Conservation (phyloP, 2,329 filamentous ascomycete genomes). For the Exophiala sp. region DNA sequence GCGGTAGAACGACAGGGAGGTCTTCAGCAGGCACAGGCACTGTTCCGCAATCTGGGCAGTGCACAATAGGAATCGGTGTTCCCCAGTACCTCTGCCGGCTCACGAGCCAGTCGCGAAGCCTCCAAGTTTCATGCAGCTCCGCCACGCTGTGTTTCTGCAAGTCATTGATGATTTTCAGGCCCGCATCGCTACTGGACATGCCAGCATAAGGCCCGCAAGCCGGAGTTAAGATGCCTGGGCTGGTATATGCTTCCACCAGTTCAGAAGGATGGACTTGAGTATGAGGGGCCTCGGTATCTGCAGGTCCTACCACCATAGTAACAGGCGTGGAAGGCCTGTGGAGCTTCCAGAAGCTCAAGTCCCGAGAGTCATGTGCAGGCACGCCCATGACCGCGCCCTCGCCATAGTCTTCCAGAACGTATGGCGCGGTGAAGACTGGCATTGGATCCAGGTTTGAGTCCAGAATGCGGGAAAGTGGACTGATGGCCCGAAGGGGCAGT, state of each 20-base stretch:
- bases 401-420: conserved; percentile 78
- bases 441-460: conserved; percentile 50
- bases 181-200: conserved; percentile 58
- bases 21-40: conserved; percentile 72
- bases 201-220: conserved; percentile 61
- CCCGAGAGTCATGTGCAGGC: conserved; percentile 73
- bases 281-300: conserved; percentile 33
- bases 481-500: conserved; percentile 57
- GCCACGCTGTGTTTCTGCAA: conserved; percentile 52
- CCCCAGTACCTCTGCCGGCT: conserved; percentile 93
- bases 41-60: conserved; percentile 69
- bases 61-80: conserved; percentile 79
- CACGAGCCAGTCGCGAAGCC: conserved; percentile 81
- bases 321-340: conserved; percentile 59
- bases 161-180: conserved; percentile 52
- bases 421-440: conserved; percentile 75
- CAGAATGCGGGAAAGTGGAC: conserved; percentile 56
- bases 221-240: conserved; percentile 62
- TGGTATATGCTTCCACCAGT: conserved; percentile 50
- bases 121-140: conserved; percentile 64
- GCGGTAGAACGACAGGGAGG: conserved; percentile 69
- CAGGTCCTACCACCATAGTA: conserved; percentile 53
- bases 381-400: conserved; percentile 90
- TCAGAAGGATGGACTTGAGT: conserved; percentile 33
- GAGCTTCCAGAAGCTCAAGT: conserved; percentile 70